Evolutionary conservation across 1,284 basidiomycete species (phyloP), one percentile per base, ranked within the genome.

Genomic region (Inonotus obliquus): DNA sequence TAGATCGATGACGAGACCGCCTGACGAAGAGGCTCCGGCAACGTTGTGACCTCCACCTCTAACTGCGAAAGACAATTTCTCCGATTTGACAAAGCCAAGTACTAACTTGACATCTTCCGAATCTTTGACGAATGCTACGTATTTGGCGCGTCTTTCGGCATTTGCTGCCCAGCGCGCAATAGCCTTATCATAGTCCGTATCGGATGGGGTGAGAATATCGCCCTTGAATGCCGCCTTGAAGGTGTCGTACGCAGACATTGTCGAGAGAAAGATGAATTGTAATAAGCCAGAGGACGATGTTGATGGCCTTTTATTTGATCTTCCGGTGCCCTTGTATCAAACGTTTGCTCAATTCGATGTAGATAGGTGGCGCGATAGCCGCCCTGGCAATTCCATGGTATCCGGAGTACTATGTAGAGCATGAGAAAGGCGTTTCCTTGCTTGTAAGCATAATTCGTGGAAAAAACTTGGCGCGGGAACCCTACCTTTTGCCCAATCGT

Each of bases 1-100:
- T 6, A 85, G 75, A 68, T 86, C 83, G 63, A 87, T 77, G 19
- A 86, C 81, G 2, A 86, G 71, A 10, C 83, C 82, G 38, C 72
- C 79, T 9, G 70, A 71, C 1, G 82, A 83, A 3, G 80, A 82
- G 13, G 81, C 76, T 9, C 78, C 80, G 11, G 77, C 72, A 52
- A 78, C 68, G 52, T 73, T 80, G 65, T 85, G 83, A 1, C 82
- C 83, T 32, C 83, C 62, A 2, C 62, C 77, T 27, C 74, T 73
- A 47, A 85, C 75, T 5, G 79, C 78, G 10, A 85, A 68, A 21
- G 76, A 74, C 2, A 81, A 67, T 17, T 67, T 66, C 41, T 76
- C 73, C 9, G 67, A 65, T 47, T 69, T 70, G 1, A 80, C 80
- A 55, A 74, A 81, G 21, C 70, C 66, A 66, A 85, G 70, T 5